Evolutionary conservation across 2,329 filamentous ascomycete species (phyloP).

Genomic region (Cladorrhinum sp.): DNA sequence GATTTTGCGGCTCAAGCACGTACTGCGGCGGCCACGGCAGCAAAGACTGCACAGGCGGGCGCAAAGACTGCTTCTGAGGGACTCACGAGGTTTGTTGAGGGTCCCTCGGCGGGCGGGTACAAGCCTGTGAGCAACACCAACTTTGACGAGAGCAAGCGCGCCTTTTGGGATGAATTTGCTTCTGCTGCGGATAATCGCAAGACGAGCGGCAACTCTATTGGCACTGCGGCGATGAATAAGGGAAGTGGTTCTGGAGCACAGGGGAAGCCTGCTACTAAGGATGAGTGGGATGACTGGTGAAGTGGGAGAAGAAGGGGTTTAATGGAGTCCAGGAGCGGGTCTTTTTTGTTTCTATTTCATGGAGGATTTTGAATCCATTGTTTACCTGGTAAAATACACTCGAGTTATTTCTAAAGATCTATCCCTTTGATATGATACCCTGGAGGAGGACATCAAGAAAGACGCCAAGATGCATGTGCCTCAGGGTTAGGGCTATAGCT

Average conservation of each 20-base stretch:
- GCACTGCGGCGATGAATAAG: slow-evolving; percentile 59
- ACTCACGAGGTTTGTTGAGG: slow-evolving; percentile 86
- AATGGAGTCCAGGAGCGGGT: neutral
- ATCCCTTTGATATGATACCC: neutral
- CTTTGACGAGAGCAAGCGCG: slow-evolving; percentile 65
- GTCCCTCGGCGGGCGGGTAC: slow-evolving; percentile 43
- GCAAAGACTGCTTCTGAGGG: slow-evolving; percentile 73
- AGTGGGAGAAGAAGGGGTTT: slow-evolving; percentile 7
- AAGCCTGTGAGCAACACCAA: slow-evolving; percentile 35
- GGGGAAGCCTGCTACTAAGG: slow-evolving; percentile 46
- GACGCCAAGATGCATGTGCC: neutral
- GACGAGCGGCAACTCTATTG: slow-evolving; percentile 48
- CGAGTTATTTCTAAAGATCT: neutral
- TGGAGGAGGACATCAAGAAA: neutral
- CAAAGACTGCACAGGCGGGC: slow-evolving; percentile 63
- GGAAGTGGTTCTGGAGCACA: slow-evolving; percentile 36
- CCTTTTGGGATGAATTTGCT: slow-evolving; percentile 92
- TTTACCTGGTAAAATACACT: neutral
- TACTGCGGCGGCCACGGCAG: slow-evolving; percentile 63
- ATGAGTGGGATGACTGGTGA: slow-evolving; percentile 66
- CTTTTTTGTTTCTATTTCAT: neutral
- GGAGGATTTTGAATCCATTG: neutral
- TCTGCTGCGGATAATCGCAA: slow-evolving; percentile 58
- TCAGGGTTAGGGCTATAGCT: slow-evolving; percentile 25
- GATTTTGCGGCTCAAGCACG: slow-evolving; percentile 70